Evolutionary conservation across 108 stramenopile species (phyloP).

Genomic region (Cyclotella atomus): DNA sequence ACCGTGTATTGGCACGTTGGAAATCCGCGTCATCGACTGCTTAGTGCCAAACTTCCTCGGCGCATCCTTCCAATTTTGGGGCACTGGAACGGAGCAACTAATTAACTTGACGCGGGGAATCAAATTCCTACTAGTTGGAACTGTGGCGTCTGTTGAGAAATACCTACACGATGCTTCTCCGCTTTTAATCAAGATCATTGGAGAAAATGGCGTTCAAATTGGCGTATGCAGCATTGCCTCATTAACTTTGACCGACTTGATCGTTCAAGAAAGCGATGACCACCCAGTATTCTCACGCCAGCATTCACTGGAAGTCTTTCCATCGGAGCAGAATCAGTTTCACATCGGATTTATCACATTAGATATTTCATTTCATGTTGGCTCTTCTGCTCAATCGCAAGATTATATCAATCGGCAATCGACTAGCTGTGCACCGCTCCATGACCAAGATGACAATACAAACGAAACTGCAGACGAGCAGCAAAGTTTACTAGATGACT

Average conservation of each 20-base stretch:
- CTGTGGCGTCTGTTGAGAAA: slow-evolving; percentile 1
- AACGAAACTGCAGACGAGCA: neutral
- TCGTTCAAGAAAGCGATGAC: neutral
- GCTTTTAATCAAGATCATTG: slow-evolving; percentile 20
- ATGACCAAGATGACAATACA: neutral
- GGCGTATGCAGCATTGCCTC: slow-evolving; percentile 24
- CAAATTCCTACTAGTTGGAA: slow-evolving; percentile 33
- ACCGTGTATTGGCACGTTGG: slow-evolving; percentile 24
- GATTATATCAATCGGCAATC: too few relatives aligned
- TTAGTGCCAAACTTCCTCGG: slow-evolving; percentile 4
- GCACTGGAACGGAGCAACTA: neutral
- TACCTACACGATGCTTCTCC: slow-evolving; percentile 52
- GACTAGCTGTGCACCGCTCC: too few relatives aligned
- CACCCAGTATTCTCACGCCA: neutral
- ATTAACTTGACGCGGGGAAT: slow-evolving; percentile 13
- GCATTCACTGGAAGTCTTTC: neutral
- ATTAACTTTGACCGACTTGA: slow-evolving; percentile 6
- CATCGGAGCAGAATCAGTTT: neutral
- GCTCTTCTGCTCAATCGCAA: neutral
- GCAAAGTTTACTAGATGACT: slow-evolving; percentile 30
- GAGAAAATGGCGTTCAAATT: neutral
- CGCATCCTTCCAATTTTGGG: slow-evolving; percentile 46
- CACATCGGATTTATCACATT: neutral
- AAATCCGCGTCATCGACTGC: slow-evolving; percentile 26
- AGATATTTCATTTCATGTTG: slow-evolving; percentile 1